Conservation (phyloP, 352 stramenopile genomes). For the Pythium guiyangense region DNA sequence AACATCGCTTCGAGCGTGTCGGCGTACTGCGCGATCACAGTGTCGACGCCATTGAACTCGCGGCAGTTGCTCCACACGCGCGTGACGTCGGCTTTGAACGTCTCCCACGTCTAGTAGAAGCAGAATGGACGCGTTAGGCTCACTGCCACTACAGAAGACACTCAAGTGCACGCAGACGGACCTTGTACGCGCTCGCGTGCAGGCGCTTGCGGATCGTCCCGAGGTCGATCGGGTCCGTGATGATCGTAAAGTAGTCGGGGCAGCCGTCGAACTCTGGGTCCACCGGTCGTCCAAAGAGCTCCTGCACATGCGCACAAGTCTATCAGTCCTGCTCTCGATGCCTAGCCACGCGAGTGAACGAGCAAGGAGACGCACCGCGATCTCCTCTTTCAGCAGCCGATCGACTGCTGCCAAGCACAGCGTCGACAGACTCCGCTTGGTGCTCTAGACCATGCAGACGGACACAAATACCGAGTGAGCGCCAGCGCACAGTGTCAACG, state of each 20-base stretch:
- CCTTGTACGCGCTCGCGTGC: slow-evolving; percentile 57
- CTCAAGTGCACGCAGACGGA: slow-evolving; percentile 15
- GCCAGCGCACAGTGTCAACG: neutral
- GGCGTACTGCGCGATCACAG: slow-evolving; percentile 75
- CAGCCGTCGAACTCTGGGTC: slow-evolving; percentile 79
- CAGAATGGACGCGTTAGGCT: neutral
- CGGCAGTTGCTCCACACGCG: slow-evolving; percentile 85
- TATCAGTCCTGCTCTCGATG: too few species aligned
- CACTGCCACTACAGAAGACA: neutral
- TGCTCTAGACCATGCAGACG: slow-evolving; percentile 11
- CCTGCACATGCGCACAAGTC: slow-evolving; percentile 19
- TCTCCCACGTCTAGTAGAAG: slow-evolving; percentile 48
- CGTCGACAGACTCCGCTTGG: slow-evolving; percentile 31
- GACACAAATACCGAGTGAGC: neutral
- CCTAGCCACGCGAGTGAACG: too few species aligned
- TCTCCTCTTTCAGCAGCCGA: slow-evolving; percentile 69
- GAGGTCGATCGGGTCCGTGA: slow-evolving; percentile 84
- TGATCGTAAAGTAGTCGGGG: slow-evolving; percentile 79
- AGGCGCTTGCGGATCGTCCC: slow-evolving; percentile 72
- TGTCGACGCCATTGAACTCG: slow-evolving; percentile 72
- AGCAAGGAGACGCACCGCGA: slow-evolving; percentile 30
- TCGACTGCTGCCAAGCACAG: slow-evolving; percentile 61
- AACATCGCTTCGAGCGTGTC: slow-evolving; percentile 62
- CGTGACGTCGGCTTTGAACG: slow-evolving; percentile 77
- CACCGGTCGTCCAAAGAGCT: slow-evolving; percentile 81